Evolutionary conservation across 805 yeast species (phyloP), one percentile per base, ranked within the genome.

Genomic region (Wickerhamiella vanderwaltii): DNA sequence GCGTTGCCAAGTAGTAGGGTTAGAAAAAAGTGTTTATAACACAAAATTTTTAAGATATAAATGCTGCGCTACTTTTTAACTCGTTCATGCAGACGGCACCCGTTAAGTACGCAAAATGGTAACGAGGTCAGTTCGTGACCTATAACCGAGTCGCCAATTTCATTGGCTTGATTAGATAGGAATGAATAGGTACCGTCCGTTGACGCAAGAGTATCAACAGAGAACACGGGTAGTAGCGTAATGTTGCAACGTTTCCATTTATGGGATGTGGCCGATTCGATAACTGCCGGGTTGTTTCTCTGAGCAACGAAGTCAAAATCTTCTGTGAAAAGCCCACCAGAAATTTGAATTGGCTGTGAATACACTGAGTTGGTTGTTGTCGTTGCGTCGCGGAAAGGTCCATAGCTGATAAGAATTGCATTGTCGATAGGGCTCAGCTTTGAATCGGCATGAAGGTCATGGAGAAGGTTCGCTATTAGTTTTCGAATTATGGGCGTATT

Each of bases 241-340:
- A 48, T 26, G 6, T 44, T 45, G 29, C 53, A 50, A 19, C 46
- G 44, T 16, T 39, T 46, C 53, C 53, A 50, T 6, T 13, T 26
- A 6, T 41, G 26, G 13, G 45, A 43, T 4, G n/a, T 12, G 7
- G 16, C 9, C 2, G 50, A 43, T 13, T 43, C 41, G 12, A 40
- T 28, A 1, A 16, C 33, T 4, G 11, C 34, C n/a, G 22, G n/a
- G 9, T 38, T 30, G 2, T 20, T 18, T 3, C 11, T 15, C 9
- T 38, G 35, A 5, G 29, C 33, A 5, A 2, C 18, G 17, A 38
- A 38, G 13, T 29, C 30, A 24, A 38, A 38, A 6, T 20, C 6
- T 12, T 38, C 41, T 5, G 23, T 17, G 15, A 37, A 15, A 7
- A 26, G 4, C 6, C n/a, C n/a, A 18, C 41, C 20, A 17, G 34